phyloP scores from a whole-genome alignment of 1,284 basidiomycete species.

The Trametes pubescens region DNA sequence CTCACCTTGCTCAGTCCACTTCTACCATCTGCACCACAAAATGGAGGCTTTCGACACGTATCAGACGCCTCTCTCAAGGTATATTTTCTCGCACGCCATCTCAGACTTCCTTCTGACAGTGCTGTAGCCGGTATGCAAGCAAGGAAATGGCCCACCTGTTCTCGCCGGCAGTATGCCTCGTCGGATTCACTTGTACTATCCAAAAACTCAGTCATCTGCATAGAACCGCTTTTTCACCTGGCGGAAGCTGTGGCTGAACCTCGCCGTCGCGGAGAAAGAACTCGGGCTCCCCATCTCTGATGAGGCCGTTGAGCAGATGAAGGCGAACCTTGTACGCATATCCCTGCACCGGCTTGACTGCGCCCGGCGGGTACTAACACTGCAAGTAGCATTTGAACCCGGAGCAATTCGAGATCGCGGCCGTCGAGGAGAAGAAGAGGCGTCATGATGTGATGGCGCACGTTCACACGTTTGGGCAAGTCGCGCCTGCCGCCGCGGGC shows the following conservation, averaged over 20 bases:
- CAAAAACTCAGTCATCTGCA: neutral
- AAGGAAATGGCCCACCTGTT: conserved; percentile 99
- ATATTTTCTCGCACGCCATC: conserved; percentile 9
- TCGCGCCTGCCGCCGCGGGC: conserved; percentile 94
- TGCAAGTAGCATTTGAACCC: conserved; percentile 77
- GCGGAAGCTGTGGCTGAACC: conserved; percentile 95
- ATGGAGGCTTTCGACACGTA: conserved; percentile 78
- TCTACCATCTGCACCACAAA: neutral
- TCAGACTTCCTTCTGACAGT: conserved; percentile 26
- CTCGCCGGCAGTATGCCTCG: conserved; percentile 79
- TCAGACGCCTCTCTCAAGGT: conserved; percentile 82
- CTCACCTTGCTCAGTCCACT: neutral
- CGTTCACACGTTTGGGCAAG: conserved; percentile 95
- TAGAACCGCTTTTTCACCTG: conserved; percentile 98
- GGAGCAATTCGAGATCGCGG: conserved; percentile 92
- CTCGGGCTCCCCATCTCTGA: conserved; percentile 92
- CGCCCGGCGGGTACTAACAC: neutral
- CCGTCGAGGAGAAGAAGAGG: conserved; percentile 95
- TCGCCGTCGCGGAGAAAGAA: conserved; percentile 96
- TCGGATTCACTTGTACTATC: no score
- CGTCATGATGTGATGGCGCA: conserved; percentile 99
- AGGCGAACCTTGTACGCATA: conserved; percentile 76
- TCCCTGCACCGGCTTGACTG: neutral
- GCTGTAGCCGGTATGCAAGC: conserved; percentile 94
- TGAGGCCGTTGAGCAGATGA: conserved; percentile 95